Base-by-base conservation (phyloP, 176 grass and related monocot genomes). In the Oryza australiensis region DNA sequence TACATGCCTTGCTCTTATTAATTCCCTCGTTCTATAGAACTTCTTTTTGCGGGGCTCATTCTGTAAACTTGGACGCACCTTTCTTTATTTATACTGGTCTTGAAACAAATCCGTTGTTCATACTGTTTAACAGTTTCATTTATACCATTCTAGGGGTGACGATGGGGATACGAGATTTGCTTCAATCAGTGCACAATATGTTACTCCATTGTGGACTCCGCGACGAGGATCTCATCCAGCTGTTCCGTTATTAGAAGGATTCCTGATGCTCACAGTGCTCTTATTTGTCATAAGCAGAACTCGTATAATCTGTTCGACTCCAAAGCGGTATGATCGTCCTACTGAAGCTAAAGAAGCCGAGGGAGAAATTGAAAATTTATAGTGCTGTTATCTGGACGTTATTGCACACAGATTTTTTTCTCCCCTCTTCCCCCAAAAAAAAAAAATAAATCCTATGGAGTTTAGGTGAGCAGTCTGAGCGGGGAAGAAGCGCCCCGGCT, bases 151-250 rank as follows among this genome's bases (percentile, higher is more conserved):
- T 33, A 89, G 87, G 72, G 32, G 23, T 23, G 78, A 77, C 7
- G 46, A 72, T 59, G 72, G 77, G 7, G 57, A 57, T 77, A 78
- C 72, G 27, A 65, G 28, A 65, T 89, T 85, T 43, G 78, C 87
- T 66, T 89, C 87, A 26, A 82, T 89, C 78, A 85, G 72, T 66
- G 35, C 46, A 43, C 83, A 81, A 12, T 49, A 72, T 77, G 60
- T 77, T 76, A 35, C 76, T 76, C 83, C 82, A 82, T 57, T 37
- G 35, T 77, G 72, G 66, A 81, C 59, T 66, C 46, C 83, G 71
- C 24, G 43, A 80, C 22, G 3, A 16, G 78, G 72, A 85, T 8
- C 60, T 46, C 12, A 72, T 43, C 41, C 41, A 15, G 42, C 42
- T 78, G 13, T 67, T 33, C 26, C 4, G 1, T 26, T 85, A 10